A percentile compares a stretch with the other conserved stretches of the same genome.
These are phyloP conservation scores for Nannizziopsis barbatae DNA, from an alignment of 2,329 filamentous ascomycete genomes.

Conservation along the genomic window DNA sequence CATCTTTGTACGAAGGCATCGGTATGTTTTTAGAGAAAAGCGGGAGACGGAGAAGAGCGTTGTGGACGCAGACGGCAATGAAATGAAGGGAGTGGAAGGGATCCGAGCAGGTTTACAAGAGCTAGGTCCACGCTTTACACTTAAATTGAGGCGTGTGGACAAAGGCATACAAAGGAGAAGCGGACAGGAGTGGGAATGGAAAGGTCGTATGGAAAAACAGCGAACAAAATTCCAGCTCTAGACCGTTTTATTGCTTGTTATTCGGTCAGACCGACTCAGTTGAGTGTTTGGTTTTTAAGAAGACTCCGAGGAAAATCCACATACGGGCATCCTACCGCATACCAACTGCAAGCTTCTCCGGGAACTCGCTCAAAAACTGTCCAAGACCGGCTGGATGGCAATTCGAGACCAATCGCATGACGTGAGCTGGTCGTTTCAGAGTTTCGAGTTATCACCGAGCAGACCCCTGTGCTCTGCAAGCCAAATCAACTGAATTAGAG, in stretches of 20 bases:
- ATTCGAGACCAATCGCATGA: no score
- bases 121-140: conserved; percentile 67
- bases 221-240: conserved; percentile 87
- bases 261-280: neutral
- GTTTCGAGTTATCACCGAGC: no score
- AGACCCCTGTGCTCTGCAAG: no score
- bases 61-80: conserved; percentile 66
- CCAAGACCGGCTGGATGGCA: no score
- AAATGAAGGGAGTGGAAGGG: conserved; percentile 71
- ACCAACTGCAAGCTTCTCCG: neutral
- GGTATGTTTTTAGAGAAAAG: conserved; percentile 90
- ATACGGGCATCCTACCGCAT: no score
- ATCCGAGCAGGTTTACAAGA: conserved; percentile 85
- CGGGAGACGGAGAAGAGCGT: conserved; percentile 77
- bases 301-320: neutral
- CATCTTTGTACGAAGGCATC: conserved; percentile 81
- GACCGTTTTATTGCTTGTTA: conserved; percentile 1
- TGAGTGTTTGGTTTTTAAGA: neutral
- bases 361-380: no score
- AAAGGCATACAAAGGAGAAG: conserved; percentile 68
- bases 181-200: conserved; percentile 93
- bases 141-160: conserved; percentile 84
- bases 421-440: no score
- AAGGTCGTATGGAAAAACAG: conserved; percentile 86
- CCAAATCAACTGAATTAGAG: no score